Evolutionary conservation across 2,329 filamentous ascomycete species (phyloP), one percentile per base, ranked within the genome.

Genomic region (Neonectria coccinea): DNA sequence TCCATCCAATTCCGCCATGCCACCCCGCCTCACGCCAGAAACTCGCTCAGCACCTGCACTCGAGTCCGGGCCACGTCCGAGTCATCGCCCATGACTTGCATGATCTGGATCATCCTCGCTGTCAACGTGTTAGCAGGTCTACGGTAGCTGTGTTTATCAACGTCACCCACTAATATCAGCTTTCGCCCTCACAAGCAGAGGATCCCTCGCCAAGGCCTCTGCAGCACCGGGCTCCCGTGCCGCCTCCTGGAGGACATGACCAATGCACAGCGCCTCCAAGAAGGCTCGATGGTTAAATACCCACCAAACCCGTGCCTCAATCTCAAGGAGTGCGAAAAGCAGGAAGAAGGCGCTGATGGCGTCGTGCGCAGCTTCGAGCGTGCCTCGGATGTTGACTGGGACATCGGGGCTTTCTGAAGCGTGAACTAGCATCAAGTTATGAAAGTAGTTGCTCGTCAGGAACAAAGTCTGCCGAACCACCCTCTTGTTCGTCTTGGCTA

Each of bases 211-310:
- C 51, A 85, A 72, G 25, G 80, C 71, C 33, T 87, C 86, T 39
- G 77, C 77, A 2, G 81, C 83, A 0, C 79, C 79, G 10, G 80
- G 79, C 65, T 86, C 83, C 42, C 79, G 81, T 3, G 77, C 74
- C 20, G 83, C 81, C 74, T 89, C 86, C 44, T 83, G 80, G 62
- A 91, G 75, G 25, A 89, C 84, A 66, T 85, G 85, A 22, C 87
- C 87, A 52, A 91, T 92, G 78, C 88, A 92, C 74, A 90, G 76
- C 33, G 90, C 90, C 80, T 94, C 92, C 56, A 94, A 83, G 74
- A 94, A 94, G 0, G 92, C 92, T 1, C 92, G 83, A 75, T 94
- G 92, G 75, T 93, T 92, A 70, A 94, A 93, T 1, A 93, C 91
- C 92, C 92, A 95, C 92, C 92, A 94, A 1, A 94, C 91, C 14